Evolutionary conservation across 345 rosid species (phyloP).

Genomic region (Eucalyptus curtisii): DNA sequence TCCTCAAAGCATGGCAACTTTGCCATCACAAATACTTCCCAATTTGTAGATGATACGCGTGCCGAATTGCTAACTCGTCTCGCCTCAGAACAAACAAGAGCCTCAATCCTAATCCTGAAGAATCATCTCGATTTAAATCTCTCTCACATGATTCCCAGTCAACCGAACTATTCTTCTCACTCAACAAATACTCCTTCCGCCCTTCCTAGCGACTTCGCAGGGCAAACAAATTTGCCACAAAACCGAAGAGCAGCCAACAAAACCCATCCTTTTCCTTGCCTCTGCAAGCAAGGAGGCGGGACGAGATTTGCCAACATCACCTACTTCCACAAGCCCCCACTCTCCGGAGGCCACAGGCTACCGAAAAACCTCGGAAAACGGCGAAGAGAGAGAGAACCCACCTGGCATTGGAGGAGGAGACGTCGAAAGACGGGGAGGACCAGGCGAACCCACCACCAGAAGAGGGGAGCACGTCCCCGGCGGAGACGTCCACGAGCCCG

Average conservation of each 20-base stretch:
- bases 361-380: neutral
- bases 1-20: neutral
- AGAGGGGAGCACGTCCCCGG: neutral
- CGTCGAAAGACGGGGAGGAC: neutral
- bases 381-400: neutral
- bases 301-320: neutral
- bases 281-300: neutral
- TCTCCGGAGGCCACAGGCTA: neutral
- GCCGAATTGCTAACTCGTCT: neutral
- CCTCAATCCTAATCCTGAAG: neutral
- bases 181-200: neutral
- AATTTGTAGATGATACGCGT: neutral
- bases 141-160: neutral
- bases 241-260: neutral
- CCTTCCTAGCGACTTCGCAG: neutral
- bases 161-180: neutral
- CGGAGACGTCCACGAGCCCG: neutral
- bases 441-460: neutral
- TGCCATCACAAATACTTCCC: neutral
- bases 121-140: neutral
- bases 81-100: neutral
- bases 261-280: neutral
- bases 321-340: neutral
- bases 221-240: neutral
- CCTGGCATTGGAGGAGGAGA: neutral